Percentiles rank a stretch among this genome's conserved stretches.
Conservation (phyloP, 176 grass and related monocot genomes). For the Cenchrus fungigraminus region DNA sequence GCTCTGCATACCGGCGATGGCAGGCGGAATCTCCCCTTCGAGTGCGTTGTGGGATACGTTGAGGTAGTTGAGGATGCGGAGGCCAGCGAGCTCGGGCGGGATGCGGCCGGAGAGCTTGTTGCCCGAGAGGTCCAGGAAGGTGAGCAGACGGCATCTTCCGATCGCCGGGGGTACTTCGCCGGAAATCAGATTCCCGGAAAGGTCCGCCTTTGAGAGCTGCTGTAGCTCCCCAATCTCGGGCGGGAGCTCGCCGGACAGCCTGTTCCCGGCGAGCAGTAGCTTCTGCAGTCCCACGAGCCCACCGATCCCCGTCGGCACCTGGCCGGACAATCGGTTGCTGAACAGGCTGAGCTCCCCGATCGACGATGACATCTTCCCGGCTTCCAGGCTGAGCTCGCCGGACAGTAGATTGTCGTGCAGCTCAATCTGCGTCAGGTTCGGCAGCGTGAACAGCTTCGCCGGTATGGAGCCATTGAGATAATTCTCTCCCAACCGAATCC, state of each 20-base stretch:
- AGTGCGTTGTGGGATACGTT: constrained; percentile 81
- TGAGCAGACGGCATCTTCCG: constrained; percentile 60
- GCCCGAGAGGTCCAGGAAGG: constrained; percentile 73
- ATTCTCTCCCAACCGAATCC: constrained; percentile 84
- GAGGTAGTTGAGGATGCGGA: constrained; percentile 89
- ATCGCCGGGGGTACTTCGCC: constrained; percentile 62
- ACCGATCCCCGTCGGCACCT: constrained; percentile 61
- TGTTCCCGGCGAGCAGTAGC: constrained; percentile 68
- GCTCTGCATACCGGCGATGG: constrained; percentile 88
- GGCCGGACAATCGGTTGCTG: constrained; percentile 67
- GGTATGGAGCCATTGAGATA: constrained; percentile 85
- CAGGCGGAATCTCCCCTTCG: constrained; percentile 58
- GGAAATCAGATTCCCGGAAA: constrained; percentile 66
- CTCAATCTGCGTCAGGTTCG: constrained; percentile 84
- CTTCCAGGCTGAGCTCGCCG: constrained; percentile 59
- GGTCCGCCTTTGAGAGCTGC: constrained; percentile 80
- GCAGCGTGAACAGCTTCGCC: constrained; percentile 62
- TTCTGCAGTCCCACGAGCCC: constrained; percentile 79
- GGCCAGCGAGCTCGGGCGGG: constrained; percentile 50
- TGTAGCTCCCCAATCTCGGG: constrained; percentile 59
- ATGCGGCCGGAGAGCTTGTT: constrained; percentile 73
- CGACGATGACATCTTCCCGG: constrained; percentile 52
- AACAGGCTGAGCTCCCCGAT: constrained; percentile 75
- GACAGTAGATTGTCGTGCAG: constrained; percentile 84
- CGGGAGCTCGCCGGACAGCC: constrained; percentile 61